These are phyloP conservation scores for Leccinum subgranulosum DNA, from an alignment of 768 basidiomycete species.

Conservation along the genomic window DNA sequence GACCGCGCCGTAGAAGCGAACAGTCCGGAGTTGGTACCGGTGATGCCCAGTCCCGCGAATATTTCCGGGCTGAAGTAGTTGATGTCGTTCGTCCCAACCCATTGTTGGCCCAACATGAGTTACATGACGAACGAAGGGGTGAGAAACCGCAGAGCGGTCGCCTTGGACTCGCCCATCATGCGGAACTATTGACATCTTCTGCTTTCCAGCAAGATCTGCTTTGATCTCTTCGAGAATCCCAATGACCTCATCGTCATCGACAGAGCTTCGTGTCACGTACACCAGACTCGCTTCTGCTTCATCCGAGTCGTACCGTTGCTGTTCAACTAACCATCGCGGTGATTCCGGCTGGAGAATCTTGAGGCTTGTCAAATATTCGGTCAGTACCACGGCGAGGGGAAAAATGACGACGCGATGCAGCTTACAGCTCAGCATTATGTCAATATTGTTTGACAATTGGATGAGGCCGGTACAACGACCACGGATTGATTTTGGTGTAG, in stretches of 20 bases:
- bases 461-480: conserved; percentile 49
- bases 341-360: conserved; percentile 54
- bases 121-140: conserved; percentile 46
- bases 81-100: conserved; percentile 54
- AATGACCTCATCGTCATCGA: conserved; percentile 35
- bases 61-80: conserved; percentile 55
- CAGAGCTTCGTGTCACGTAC: conserved; percentile 30
- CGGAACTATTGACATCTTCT: conserved; percentile 36
- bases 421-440: conserved; percentile 37
- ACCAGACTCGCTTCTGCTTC: conserved; percentile 42
- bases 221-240: conserved; percentile 45
- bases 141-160: conserved; percentile 39
- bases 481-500: conserved; percentile 43
- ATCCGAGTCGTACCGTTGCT: conserved; percentile 38
- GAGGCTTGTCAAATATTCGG: conserved; percentile 23
- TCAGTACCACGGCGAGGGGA: not conserved
- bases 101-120: conserved; percentile 48
- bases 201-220: conserved; percentile 44
- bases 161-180: conserved; percentile 42
- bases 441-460: conserved; percentile 31
- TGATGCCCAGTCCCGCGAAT: conserved; percentile 47
- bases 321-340: conserved; percentile 54
- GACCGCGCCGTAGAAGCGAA: too few species aligned
- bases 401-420: not conserved
- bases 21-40: conserved; percentile 37